Base-by-base conservation (phyloP, 129 eudicot species). In the Artemisia argyi region DNA sequence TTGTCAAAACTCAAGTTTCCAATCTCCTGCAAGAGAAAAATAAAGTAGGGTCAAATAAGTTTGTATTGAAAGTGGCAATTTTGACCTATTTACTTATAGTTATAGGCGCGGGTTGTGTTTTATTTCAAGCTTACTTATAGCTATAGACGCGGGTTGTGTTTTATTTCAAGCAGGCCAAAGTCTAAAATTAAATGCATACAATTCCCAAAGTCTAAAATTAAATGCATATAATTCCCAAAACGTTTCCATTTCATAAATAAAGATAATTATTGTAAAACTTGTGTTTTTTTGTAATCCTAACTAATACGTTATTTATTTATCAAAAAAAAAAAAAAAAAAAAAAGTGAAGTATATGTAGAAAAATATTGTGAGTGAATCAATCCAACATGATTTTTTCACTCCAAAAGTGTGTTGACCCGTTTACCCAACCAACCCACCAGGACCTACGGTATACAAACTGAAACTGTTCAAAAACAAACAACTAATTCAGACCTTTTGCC, bases 1-100 rank as follows among this genome's bases (percentile, higher is more conserved):
- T 94, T 94, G 76, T 94, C 99, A 73, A 94, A 94, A 74, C 79
- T 74, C 87, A 94, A 73, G 76, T 82, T 86, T 32, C 99, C 97
- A 73, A 94, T 80, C 18, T 94, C 99, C 99, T 94, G 84, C 54
- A 59, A 68, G 2, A 73, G 6, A 46, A 13, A 44, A 55, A 20
- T 10, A 65, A 13, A 14, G 10, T 10, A 18, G 0, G 46, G 28
- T 55, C 44, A 61, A 56, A 53, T 22, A 13, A 20, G 19, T 16
- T 59, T 63, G 35, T 6, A 47, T n/a, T 44, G 42, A 15, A 72
- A 22, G 19, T 72, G 22, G 55, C 30, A 14, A 44, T 22, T 20
- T 22, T 8, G 3, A 58, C 54, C 28, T n/a, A n/a, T 11, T 26
- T 52, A 57, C 65, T 17, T 17, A 54, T 17, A 42, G 18, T 18